phyloP scores from a whole-genome alignment of 305 asterid species.

The Fraxinus sp. region DNA sequence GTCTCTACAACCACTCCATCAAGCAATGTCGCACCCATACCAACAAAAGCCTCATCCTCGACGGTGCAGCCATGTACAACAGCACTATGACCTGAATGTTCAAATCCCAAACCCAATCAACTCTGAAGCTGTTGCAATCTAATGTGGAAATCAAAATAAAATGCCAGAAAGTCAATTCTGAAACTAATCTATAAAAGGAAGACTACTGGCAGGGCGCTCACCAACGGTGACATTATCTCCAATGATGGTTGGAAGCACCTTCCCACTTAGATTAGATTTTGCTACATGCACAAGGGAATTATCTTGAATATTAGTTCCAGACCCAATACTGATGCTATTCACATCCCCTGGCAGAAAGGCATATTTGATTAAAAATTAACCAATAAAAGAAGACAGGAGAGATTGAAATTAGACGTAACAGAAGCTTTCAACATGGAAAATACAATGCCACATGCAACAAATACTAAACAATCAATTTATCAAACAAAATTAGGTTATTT shows the following conservation, averaged over 20 bases:
- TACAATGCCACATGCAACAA: not conserved
- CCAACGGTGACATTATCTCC: constrained; percentile 87
- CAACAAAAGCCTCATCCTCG: constrained; percentile 87
- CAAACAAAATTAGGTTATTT: constrained; percentile 2
- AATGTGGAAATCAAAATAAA: not conserved
- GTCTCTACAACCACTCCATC: constrained; percentile 86
- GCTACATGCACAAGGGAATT: constrained; percentile 91
- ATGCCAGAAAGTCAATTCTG: not conserved
- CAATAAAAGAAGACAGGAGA: not conserved
- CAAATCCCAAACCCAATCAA: constrained; percentile 12
- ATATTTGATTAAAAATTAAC: not conserved
- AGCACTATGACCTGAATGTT: constrained; percentile 76
- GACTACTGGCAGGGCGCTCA: constrained; percentile 32
- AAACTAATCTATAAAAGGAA: not conserved
- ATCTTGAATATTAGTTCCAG: constrained; percentile 89
- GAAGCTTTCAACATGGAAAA: not conserved
- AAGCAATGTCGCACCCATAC: constrained; percentile 86
- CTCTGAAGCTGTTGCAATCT: constrained; percentile 1
- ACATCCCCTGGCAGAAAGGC: constrained; percentile 62
- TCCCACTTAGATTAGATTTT: constrained; percentile 67
- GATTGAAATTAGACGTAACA: not conserved
- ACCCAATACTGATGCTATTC: constrained; percentile 69
- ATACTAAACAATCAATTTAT: not conserved
- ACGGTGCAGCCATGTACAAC: constrained; percentile 79
- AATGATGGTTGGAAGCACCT: constrained; percentile 74